Evolutionary conservation across 2,329 filamentous ascomycete genomes (phyloP).

Genomic region (Penicillium concentricum): DNA sequence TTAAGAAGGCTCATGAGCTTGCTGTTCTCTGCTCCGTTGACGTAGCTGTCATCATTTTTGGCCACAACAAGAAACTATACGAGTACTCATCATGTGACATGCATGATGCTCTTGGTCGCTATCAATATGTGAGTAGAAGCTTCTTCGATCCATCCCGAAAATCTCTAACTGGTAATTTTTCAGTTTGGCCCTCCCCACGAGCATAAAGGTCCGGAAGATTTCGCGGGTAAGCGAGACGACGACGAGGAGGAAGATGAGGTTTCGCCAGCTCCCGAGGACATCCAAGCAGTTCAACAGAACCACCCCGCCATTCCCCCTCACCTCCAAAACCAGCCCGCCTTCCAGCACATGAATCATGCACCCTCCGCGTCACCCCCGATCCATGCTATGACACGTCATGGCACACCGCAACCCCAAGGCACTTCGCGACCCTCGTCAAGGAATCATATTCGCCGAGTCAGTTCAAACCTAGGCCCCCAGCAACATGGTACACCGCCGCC

Average conservation of each 20-base stretch:
- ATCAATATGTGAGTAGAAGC: conserved; percentile 74
- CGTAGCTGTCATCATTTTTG: conserved; percentile 97
- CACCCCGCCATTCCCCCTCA: conserved; percentile 67
- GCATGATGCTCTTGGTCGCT: conserved; percentile 81
- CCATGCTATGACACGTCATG: conserved; percentile 69
- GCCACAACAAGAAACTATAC: conserved; percentile 98
- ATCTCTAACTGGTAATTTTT: conserved; percentile 3
- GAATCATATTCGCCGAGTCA: conserved; percentile 73
- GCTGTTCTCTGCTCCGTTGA: conserved; percentile 98
- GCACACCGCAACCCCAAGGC: conserved; percentile 77
- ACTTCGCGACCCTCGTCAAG: conserved; percentile 76
- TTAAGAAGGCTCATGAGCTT: conserved; percentile 99
- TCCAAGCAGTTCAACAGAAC: conserved; percentile 49
- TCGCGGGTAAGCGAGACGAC: conserved; percentile 71
- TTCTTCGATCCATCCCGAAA: neutral
- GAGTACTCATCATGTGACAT: conserved; percentile 96
- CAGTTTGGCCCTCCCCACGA: conserved; percentile 92
- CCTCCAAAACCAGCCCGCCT: conserved; percentile 65
- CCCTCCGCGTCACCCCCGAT: conserved; percentile 88
- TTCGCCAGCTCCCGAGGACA: conserved; percentile 69
- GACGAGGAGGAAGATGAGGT: conserved; percentile 78
- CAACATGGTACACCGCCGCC: conserved; percentile 62
- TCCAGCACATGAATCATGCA: conserved; percentile 79
- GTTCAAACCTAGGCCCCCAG: conserved; percentile 69
- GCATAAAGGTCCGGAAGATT: conserved; percentile 93